Evolutionary conservation across 2,329 filamentous ascomycete species (phyloP), one percentile per base, ranked within the genome.

Genomic region (Verruconis gallopava): DNA sequence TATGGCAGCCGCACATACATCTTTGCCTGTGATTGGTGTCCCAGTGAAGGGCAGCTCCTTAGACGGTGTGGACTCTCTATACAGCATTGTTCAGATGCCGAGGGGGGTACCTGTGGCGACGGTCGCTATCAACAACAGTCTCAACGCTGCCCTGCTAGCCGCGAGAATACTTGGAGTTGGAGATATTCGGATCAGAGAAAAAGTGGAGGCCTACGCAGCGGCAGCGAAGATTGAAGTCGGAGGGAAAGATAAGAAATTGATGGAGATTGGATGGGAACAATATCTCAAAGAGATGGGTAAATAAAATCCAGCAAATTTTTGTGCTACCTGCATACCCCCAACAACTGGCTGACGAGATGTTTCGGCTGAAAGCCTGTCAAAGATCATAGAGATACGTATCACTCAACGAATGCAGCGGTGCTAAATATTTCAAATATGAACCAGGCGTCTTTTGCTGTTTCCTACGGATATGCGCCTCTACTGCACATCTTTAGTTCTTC

Each of bases 21-120:
- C 60, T 4, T 55, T 71, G 5, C 68, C 68, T 0, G 68, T 71
- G 43, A 68, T 71, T 44, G 68, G 68, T 1, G 54, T 71, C 1
- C 68, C 68, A 1, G 63, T 71, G 17, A 70, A 69, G 49, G 65
- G 65, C 2, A 64, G 59, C 22, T 61, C 66, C 38, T 61, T 67
- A 46, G 68, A 71, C 47, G 68, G 68, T 4, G 61, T 62, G 51
- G 68, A 71, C 48, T 65, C 61, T 43, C 49, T 71, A 48, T 58
- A 66, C n/a, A 67, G 63, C 45, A 70, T 71, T 51, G 63, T 60
- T 30, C 67, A 71, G 52, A 71, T 71, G 68, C 68, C 68, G 14
- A 53, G 63, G 12, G 67, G 67, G 11, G 60, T 62, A 48, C 60
- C 60, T 2, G 60, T 63, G 3, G 60, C 59, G 2, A 62, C 60